These are phyloP conservation scores for Phaeosphaeria sp. DNA, from an alignment of 2,329 filamentous ascomycete genomes.

Conservation along the genomic window DNA sequence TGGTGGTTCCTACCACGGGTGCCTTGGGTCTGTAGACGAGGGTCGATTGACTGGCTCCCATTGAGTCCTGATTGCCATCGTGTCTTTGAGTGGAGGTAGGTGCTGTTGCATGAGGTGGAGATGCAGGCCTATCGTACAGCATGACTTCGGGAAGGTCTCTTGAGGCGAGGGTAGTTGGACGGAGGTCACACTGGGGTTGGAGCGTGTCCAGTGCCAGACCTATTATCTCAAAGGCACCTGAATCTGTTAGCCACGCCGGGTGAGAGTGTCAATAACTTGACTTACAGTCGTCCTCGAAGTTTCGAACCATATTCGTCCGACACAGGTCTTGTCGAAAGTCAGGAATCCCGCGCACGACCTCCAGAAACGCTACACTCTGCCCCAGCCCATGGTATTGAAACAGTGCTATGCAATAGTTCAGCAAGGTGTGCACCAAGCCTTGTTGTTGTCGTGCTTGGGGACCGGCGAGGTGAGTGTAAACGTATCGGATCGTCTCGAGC, in stretches of 20 bases:
- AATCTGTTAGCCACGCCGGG: slow-evolving; percentile 3
- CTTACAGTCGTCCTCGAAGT: slow-evolving; percentile 52
- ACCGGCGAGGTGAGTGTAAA: slow-evolving; percentile 37
- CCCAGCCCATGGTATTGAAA: slow-evolving; percentile 49
- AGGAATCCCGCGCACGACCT: slow-evolving; percentile 44
- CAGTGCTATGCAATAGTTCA: slow-evolving; percentile 53
- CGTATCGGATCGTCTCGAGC: slow-evolving; percentile 48
- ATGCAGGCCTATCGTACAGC: slow-evolving; percentile 5
- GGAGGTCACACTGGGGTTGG: background rate
- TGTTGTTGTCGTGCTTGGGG: slow-evolving; percentile 29
- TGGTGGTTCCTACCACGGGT: background rate
- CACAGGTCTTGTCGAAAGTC: slow-evolving; percentile 52
- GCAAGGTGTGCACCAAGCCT: slow-evolving; percentile 47
- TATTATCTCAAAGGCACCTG: slow-evolving; percentile 23
- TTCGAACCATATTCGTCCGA: slow-evolving; percentile 45
- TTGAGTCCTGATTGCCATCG: slow-evolving; percentile 1
- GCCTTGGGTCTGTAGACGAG: slow-evolving; percentile 17
- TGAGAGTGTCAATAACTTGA: background rate
- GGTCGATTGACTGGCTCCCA: slow-evolving; percentile 3
- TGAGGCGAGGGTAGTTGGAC: slow-evolving; percentile 12
- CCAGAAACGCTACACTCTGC: slow-evolving; percentile 44
- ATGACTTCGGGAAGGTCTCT: slow-evolving; percentile 14
- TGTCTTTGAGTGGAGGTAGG: background rate
- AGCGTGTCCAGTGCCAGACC: slow-evolving; percentile 15
- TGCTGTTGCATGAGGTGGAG: background rate